Evolutionary conservation across 805 yeast species (phyloP), one percentile per base, ranked within the genome.

Genomic region (Yarrowia hollandica): DNA sequence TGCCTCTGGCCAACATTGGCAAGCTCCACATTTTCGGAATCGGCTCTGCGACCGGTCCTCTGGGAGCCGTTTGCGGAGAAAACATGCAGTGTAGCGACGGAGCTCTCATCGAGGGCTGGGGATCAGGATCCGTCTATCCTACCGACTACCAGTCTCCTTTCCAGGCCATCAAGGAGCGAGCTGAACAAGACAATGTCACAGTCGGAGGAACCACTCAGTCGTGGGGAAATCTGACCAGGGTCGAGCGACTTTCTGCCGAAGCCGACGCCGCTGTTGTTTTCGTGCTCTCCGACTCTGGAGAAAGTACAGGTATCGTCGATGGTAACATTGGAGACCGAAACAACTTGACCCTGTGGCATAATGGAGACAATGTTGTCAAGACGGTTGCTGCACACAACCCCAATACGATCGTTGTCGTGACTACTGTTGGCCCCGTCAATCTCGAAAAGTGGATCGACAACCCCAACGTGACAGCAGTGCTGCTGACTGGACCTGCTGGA

Each of bases 21-120:
- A 80, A 79, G 1, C 70, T 75, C 25, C 33, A 33, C 26, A 0
- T 62, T 11, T 44, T 44, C 14, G 52, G 52, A 2, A 30, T 73
- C 4, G 84, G 80, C 1, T 84, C 85, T 1, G 78, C 77, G 1
- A 70, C 77, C 1, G 79, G 76, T 61, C 75, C 80, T 12, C 41
- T 73, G 39, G 86, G 86, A 0, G 76, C 79, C 62, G 80, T 77
- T 63, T 78, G 82, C 59, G 65, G 62, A 23, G 77, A 74, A 59
- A 85, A 82, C 65, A 81, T 79, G 66, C 75, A 74, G 56, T 77
- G 82, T 61, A 74, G 74, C 10, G 76, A 79, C 60, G 88, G 88
- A 1, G 77, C 81, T 1, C 66, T 83, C 42, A 78, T 81, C 22
- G 74, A 79, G 26, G 87, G 87, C 14, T 81, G 87, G 84, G 88